These are phyloP conservation scores for Glycyrrhiza uralensis DNA, from an alignment of 306 rosid species.

Conservation along the genomic window DNA sequence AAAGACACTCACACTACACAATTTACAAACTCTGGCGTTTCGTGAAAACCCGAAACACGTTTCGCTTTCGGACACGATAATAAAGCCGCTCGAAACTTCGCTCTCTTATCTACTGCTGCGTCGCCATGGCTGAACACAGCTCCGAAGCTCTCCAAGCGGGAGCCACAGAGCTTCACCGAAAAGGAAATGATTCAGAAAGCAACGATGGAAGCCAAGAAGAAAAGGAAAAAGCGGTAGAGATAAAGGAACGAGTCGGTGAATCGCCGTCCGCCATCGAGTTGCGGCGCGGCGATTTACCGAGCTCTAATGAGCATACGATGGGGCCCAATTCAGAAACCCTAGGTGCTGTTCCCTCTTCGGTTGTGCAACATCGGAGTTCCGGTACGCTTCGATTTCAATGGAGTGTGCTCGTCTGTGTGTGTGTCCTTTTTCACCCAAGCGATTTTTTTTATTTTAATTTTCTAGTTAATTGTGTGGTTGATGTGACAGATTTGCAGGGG, in stretches of 20 bases:
- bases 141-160: conserved; percentile 28
- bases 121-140: conserved; percentile 47
- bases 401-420: background rate
- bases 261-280: conserved; percentile 14
- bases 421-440: background rate
- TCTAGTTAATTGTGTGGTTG: conserved; percentile 22
- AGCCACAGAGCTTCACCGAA: conserved; percentile 18
- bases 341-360: conserved; percentile 34
- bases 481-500: conserved; percentile 47
- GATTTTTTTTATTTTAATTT: background rate
- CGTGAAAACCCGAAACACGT: conserved; percentile 33
- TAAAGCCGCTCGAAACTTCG: conserved; percentile 32
- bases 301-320: background rate
- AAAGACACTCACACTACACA: conserved; percentile 29
- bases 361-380: conserved; percentile 33
- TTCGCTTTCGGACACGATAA: conserved; percentile 33
- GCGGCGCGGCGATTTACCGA: conserved; percentile 20
- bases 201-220: conserved; percentile 20
- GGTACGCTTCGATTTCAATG: conserved; percentile 37
- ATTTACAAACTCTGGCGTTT: conserved; percentile 32
- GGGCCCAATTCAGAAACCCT: conserved; percentile 59
- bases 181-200: conserved; percentile 20
- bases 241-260: conserved; percentile 15
- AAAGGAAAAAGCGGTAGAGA: background rate
- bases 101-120: conserved; percentile 2